phyloP scores from a whole-genome alignment of 164 flowering plant species.

The Brasenia schreberi region DNA sequence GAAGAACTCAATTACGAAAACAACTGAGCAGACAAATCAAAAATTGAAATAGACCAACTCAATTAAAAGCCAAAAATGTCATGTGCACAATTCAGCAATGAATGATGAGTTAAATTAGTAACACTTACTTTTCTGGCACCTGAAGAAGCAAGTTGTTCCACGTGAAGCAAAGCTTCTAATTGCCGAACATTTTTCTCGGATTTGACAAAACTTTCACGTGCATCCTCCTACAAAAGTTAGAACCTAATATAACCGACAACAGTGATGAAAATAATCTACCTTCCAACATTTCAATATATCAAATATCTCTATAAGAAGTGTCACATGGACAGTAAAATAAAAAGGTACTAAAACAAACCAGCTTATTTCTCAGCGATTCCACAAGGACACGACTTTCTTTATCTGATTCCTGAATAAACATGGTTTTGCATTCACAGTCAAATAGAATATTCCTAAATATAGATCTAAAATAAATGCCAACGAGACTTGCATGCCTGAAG shows the following conservation, averaged over 20 bases:
- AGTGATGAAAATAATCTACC: neutral
- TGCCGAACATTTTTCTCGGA: constrained; percentile 87
- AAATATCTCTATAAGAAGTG: neutral
- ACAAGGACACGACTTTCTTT: constrained; percentile 61
- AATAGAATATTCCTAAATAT: neutral
- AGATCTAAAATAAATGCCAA: neutral
- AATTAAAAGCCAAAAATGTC: neutral
- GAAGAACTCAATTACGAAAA: too few relatives aligned
- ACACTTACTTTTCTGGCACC: constrained; percentile 42
- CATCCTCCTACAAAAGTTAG: constrained; percentile 50
- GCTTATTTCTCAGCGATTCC: constrained; percentile 63
- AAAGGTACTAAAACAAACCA: constrained; percentile 31
- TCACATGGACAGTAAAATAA: neutral
- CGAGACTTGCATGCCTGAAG: constrained; percentile 48
- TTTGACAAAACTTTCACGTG: constrained; percentile 61
- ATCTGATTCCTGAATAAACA: constrained; percentile 54
- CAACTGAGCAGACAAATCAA: too few relatives aligned
- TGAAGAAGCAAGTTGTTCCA: constrained; percentile 45
- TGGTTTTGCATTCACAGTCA: neutral
- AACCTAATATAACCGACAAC: neutral
- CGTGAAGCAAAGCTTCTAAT: constrained; percentile 60
- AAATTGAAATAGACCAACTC: too few relatives aligned
- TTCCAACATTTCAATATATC: neutral
- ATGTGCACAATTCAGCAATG: neutral
- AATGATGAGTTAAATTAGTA: neutral